A percentile compares a stretch with the other conserved stretches of the same genome.
phyloP scores from a whole-genome alignment of 2,329 filamentous ascomycete genomes.

The Fusarium lyarnte region DNA sequence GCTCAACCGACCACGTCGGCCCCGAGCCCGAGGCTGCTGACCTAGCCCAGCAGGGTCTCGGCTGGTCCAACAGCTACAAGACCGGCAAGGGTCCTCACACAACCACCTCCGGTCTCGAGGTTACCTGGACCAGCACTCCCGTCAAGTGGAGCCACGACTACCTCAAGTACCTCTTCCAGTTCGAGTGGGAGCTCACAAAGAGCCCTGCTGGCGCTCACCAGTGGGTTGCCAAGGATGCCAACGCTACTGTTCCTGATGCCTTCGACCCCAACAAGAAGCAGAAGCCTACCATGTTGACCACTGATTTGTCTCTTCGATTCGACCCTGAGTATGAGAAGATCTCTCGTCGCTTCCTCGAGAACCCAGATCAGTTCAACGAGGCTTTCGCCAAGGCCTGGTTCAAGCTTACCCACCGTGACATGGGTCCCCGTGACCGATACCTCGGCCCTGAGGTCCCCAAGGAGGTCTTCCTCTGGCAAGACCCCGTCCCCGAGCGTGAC shows the following conservation, averaged over 20 bases:
- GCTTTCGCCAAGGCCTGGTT: conserved; percentile 82
- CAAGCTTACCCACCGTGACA: conserved; percentile 83
- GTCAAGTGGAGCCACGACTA: conserved; percentile 73
- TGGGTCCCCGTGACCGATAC: conserved; percentile 77
- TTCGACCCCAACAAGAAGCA: conserved; percentile 34
- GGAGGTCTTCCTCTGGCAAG: conserved; percentile 79
- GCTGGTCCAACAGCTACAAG: conserved; percentile 73
- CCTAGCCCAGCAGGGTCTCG: conserved; percentile 74
- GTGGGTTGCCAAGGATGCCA: conserved; percentile 72
- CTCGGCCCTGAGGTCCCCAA: conserved; percentile 78
- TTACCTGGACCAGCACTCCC: conserved; percentile 81
- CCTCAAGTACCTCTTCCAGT: conserved; percentile 82
- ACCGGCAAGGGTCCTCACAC: conserved; percentile 75
- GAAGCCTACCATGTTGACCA: conserved; percentile 28
- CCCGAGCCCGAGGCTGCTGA: conserved; percentile 72
- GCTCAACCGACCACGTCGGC: conserved; percentile 62
- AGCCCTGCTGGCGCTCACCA: conserved; percentile 80
- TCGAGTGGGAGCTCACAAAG: conserved; percentile 81
- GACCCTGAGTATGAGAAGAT: conserved; percentile 84
- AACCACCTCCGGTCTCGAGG: conserved; percentile 81
- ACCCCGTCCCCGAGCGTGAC: conserved; percentile 71
- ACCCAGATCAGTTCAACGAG: conserved; percentile 75
- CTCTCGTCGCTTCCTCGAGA: conserved; percentile 72
- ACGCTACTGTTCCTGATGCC: conserved; percentile 50
- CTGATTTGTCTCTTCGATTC: conserved; percentile 69